Evolutionary conservation across 257 asterid species (phyloP), one percentile per base, ranked within the genome.

Genomic region (Petrea volubilis): DNA sequence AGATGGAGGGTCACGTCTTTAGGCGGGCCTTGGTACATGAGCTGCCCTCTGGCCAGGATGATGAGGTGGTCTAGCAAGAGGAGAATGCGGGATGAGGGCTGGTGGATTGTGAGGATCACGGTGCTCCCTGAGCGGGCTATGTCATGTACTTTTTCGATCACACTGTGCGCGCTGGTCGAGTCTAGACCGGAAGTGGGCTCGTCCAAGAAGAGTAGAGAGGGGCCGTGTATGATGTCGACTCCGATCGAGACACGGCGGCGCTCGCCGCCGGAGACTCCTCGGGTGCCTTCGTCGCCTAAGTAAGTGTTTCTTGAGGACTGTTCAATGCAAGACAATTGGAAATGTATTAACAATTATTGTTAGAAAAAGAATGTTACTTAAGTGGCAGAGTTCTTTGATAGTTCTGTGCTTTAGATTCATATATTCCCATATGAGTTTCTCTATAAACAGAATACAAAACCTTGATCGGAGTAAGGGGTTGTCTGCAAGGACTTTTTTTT

Each of bases 231-330:
- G 70, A 92, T 89, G 81, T 92, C 96, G 0, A 86, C 90, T 17
- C 96, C 96, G 7, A 92, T 92, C 9, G 98, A 84, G 5, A 92
- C 98, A 69, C 98, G 78, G 1, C 96, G 88, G 0, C 98, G 93
- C 80, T 92, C 98, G 3, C 98, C 98, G 0, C 98, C 96, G 0
- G 98, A 92, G 6, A 92, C 88, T 31, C 97, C 97, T 14, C 96
- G 76, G 1, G 87, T 87, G 58, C 97, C 97, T 80, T 92, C 97
- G 24, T 92, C 96, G 14, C 96, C 97, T 38, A 92, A 89, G 84
- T 87, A 89, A 9, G 97, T 92, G 74, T 87, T 90, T 80, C 87
- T 76, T 3, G 96, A 49, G 3, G 93, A 77, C 97, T 92, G 82
- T 61, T 59, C 24, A 27, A 46, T 18, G 49, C 53, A 60, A 33